Base-by-base conservation (phyloP, 139 green algal genomes). In the Chlamydomonas sp. region DNA sequence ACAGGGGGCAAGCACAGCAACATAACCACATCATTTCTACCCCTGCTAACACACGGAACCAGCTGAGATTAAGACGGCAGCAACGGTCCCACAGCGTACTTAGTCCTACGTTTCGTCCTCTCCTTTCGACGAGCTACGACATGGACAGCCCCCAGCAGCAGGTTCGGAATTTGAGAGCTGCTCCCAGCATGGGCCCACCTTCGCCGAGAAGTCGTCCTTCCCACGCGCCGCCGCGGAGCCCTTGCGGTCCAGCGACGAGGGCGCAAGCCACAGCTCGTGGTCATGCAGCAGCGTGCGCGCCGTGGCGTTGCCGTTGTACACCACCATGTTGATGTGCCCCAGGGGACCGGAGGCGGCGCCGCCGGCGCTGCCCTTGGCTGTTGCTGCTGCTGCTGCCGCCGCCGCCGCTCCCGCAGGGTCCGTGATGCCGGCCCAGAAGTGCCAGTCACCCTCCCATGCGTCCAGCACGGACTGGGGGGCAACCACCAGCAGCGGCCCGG, bases 211-310 rank as follows among this genome's bases (percentile, higher is more conserved):
- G 84, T 84, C 85, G 1, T 88, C 84, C 63, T 75, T 57, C 7
- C 84, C 74, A 18, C 84, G 75, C 0, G 57, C 75, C 10, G 12
- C 12, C 62, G 58, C 62, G 49, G 75, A 71, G 61, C 87, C 83
- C 62, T 94, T 95, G 66, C 91, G 85, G 89, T 97, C 95, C 84
- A 97, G 88, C 77, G 77, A 91, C 49, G 77, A 81, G 4, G 95
- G 93, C n/a, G 95, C 79, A 67, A 97, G 89, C 95, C 96, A 98
- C 16, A 98, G 92, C 93, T 98, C 96, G 77, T 97, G 86, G 16
- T 97, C 95, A 10, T 93, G 84, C 17, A 98, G 89, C 8, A 94
- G 71, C 5, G 59, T 78, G 60, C 95, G 89, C 15, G 95, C 94
- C 4, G 93, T 87, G 4, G 78, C 63, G 5, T 77, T 84, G 68